Percentiles rank a stretch among this genome's conserved stretches.
Evolutionary conservation across 106 monocot species (phyloP).

Genomic region (Dendrobium chrysotoxum): DNA sequence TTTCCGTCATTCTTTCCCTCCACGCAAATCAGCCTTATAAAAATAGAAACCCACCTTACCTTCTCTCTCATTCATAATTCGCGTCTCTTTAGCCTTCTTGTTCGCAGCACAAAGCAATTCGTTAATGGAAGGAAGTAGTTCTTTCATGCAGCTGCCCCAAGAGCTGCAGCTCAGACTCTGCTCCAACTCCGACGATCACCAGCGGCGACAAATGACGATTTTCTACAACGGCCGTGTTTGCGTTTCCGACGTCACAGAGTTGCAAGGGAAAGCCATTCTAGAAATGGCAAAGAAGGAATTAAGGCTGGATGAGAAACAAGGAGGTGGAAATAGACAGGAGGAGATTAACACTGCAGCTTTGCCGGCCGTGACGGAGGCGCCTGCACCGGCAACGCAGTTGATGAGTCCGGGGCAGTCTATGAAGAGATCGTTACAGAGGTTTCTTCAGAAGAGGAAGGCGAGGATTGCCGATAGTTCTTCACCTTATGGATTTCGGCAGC

Average conservation of each 20-base stretch:
- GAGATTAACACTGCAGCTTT: too few relatives aligned
- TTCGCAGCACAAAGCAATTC: not conserved
- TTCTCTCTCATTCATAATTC: not conserved
- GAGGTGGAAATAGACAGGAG: too few relatives aligned
- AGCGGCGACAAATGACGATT: conserved; percentile 13
- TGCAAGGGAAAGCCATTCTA: conserved; percentile 14
- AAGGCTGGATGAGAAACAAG: not conserved
- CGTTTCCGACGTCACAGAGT: conserved; percentile 22
- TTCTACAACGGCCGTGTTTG: conserved; percentile 16
- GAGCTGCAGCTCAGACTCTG: not conserved
- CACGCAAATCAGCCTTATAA: not conserved
- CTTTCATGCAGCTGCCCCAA: not conserved
- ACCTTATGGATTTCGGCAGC: not conserved
- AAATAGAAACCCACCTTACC: not conserved
- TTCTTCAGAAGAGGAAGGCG: conserved; percentile 17
- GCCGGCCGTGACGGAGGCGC: too few relatives aligned
- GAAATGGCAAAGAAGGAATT: conserved; percentile 5
- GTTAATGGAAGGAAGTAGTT: not conserved
- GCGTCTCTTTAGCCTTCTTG: too few relatives aligned
- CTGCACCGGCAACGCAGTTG: not conserved
- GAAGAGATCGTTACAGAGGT: conserved; percentile 20
- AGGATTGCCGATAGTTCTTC: not conserved
- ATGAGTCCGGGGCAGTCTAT: conserved; percentile 6
- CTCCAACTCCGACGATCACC: not conserved
- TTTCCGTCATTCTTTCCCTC: not conserved